Evolutionary conservation across 495 filamentous ascomycete species (phyloP).

Genomic region (Penicillium paradoxum): DNA sequence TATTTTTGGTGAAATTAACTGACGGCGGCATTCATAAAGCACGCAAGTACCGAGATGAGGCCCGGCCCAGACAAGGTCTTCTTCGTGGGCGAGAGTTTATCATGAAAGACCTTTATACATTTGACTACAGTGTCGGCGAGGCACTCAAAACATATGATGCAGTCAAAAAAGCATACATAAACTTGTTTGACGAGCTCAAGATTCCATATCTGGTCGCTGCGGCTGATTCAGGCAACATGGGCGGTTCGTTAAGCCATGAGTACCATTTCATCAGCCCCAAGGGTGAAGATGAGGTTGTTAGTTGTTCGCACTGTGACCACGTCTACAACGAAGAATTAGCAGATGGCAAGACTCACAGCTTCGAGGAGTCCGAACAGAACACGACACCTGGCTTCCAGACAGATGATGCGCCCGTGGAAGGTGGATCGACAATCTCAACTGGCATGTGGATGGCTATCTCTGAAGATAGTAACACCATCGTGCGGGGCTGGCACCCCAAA

Average conservation of each 20-base stretch:
- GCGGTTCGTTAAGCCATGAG: conserved; percentile 87
- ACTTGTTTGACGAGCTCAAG: conserved; percentile 76
- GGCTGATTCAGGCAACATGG: conserved; percentile 94
- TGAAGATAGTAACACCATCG: conserved; percentile 58
- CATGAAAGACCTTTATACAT: conserved; percentile 99
- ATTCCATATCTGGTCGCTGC: conserved; percentile 80
- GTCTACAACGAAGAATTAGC: conserved; percentile 84
- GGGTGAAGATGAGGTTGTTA: conserved; percentile 82
- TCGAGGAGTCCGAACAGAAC: conserved; percentile 6
- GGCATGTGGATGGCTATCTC: conserved; percentile 64
- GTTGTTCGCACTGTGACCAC: conserved; percentile 68
- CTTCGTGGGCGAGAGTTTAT: conserved; percentile 88
- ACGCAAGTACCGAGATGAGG: conserved; percentile 91
- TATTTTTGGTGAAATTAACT: background rate
- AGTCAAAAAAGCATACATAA: conserved; percentile 64
- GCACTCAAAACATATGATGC: conserved; percentile 73
- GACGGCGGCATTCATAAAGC: conserved; percentile 41
- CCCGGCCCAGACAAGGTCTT: conserved; percentile 79
- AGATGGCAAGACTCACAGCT: conserved; percentile 31
- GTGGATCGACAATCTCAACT: conserved; percentile 32
- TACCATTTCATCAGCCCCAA: conserved; percentile 78
- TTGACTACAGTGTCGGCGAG: conserved; percentile 61
- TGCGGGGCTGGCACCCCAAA: conserved; percentile 63
- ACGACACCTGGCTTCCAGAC: conserved; percentile 30
- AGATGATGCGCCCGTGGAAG: conserved; percentile 20